Conservation (phyloP, 2,329 filamentous ascomycete genomes). For the Trichoderma cornu-damae region DNA sequence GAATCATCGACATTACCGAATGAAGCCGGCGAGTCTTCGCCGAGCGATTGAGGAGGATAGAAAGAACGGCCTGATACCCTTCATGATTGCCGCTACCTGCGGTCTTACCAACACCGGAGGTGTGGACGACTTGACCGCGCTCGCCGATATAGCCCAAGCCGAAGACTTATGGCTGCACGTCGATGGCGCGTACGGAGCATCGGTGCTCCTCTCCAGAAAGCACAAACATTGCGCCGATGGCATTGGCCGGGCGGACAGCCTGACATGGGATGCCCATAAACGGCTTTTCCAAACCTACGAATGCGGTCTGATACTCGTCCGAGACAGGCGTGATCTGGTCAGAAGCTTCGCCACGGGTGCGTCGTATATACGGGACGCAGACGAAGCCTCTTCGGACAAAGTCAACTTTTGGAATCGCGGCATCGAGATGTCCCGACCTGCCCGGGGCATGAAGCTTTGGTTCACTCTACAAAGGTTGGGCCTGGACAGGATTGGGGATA, state of each 20-base stretch:
- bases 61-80: constrained; percentile 17
- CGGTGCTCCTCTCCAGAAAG: constrained; percentile 21
- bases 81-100: constrained; percentile 20
- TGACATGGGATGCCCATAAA: constrained; percentile 29
- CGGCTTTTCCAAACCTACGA: constrained; percentile 28
- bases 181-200: constrained; percentile 27
- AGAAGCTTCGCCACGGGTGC: constrained; percentile 25
- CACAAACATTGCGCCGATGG: constrained; percentile 15
- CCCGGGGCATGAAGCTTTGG: constrained; percentile 27
- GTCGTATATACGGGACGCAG: constrained; percentile 26
- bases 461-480: constrained; percentile 25
- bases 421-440: constrained; percentile 25
- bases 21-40: constrained; percentile 5
- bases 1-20: constrained; percentile 7
- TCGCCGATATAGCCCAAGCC: constrained; percentile 14
- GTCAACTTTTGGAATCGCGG: constrained; percentile 28
- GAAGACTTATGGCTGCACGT: constrained; percentile 25
- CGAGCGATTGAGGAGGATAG: constrained; percentile 16
- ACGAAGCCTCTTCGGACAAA: constrained; percentile 23
- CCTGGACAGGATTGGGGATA: constrained; percentile 22
- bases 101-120: constrained; percentile 21
- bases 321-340: constrained; percentile 21
- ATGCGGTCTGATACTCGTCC: constrained; percentile 24
- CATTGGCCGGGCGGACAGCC: constrained; percentile 23
- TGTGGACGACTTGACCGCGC: constrained; percentile 18